Conservation (phyloP, 2,329 filamentous ascomycete genomes). For the Atkinsonella texensis region DNA sequence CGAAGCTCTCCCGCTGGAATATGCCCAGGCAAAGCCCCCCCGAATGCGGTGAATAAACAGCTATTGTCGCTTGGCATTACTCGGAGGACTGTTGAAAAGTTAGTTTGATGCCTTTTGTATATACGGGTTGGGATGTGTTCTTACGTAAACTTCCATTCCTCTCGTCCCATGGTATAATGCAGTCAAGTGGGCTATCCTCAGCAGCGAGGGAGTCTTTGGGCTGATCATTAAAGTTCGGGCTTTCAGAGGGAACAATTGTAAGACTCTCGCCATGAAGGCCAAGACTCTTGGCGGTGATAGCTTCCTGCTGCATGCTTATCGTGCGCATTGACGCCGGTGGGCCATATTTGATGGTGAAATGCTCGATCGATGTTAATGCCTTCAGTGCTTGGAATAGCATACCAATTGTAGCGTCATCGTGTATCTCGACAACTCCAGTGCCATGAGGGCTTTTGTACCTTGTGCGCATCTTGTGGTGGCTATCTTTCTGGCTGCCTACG, state of each 20-base stretch:
- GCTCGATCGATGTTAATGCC: conserved; percentile 49
- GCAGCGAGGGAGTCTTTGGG: background rate
- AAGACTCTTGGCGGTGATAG: conserved; percentile 34
- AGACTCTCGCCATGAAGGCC: conserved; percentile 38
- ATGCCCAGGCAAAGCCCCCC: conserved; percentile 57
- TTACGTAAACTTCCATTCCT: conserved; percentile 39
- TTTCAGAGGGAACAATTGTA: conserved; percentile 27
- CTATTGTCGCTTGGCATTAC: conserved; percentile 97
- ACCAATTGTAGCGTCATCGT: conserved; percentile 53
- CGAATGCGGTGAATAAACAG: conserved; percentile 85
- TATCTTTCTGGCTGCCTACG: background rate
- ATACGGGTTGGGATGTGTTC: background rate
- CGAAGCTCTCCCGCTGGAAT: conserved; percentile 47
- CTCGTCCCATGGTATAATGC: conserved; percentile 35
- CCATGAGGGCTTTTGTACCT: conserved; percentile 66
- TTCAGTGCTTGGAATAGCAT: conserved; percentile 50
- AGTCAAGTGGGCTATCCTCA: conserved; percentile 17
- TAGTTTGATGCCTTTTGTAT: background rate
- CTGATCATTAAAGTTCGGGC: background rate
- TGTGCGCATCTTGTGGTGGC: conserved; percentile 46
- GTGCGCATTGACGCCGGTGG: conserved; percentile 57
- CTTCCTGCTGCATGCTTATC: conserved; percentile 45
- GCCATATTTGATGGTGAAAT: conserved; percentile 71
- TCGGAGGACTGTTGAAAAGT: conserved; percentile 48
- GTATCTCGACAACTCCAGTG: conserved; percentile 55